Evolutionary conservation across 2,329 filamentous ascomycete species (phyloP).

Genomic region (Dactylellina cionopaga): DNA sequence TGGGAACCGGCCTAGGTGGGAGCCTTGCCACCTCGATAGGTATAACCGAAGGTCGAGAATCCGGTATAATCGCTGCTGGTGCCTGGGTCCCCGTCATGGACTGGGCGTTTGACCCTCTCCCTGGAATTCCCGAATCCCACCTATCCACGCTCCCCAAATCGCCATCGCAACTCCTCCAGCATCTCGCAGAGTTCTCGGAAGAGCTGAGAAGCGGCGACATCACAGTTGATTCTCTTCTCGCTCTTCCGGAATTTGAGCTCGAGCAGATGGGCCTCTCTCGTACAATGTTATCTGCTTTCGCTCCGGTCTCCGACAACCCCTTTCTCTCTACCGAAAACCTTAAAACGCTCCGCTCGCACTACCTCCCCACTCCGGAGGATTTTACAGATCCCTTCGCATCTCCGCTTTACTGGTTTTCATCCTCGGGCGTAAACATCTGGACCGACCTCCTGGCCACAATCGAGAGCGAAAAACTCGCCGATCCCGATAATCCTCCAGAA

Average conservation of each 20-base stretch:
- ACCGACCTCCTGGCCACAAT: slow-evolving; percentile 19
- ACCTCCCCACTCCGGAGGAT: slow-evolving; percentile 28
- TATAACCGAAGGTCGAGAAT: slow-evolving; percentile 44
- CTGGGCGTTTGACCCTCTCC: slow-evolving; percentile 50
- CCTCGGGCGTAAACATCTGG: slow-evolving; percentile 48
- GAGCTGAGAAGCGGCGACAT: neutral
- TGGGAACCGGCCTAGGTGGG: slow-evolving; percentile 39
- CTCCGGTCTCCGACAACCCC: slow-evolving; percentile 30
- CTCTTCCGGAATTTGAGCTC: neutral
- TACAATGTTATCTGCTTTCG: neutral
- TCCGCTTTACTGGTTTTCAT: slow-evolving; percentile 39
- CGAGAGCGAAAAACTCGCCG: slow-evolving; percentile 7
- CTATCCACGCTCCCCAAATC: slow-evolving; percentile 43
- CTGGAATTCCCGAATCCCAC: slow-evolving; percentile 31
- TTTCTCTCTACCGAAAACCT: slow-evolving; percentile 42
- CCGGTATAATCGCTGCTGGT: slow-evolving; percentile 34
- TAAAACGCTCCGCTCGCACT: slow-evolving; percentile 14
- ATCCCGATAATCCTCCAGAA: slow-evolving; percentile 25
- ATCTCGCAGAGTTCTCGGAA: neutral
- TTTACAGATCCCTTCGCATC: slow-evolving; percentile 49
- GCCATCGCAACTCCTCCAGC: neutral
- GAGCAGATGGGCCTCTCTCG: neutral
- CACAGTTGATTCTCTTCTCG: neutral
- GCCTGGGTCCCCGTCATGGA: slow-evolving; percentile 37
- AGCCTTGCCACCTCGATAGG: slow-evolving; percentile 36